Conservation (phyloP, 257 asterid genomes). For the Nicotiana sylvestris region DNA sequence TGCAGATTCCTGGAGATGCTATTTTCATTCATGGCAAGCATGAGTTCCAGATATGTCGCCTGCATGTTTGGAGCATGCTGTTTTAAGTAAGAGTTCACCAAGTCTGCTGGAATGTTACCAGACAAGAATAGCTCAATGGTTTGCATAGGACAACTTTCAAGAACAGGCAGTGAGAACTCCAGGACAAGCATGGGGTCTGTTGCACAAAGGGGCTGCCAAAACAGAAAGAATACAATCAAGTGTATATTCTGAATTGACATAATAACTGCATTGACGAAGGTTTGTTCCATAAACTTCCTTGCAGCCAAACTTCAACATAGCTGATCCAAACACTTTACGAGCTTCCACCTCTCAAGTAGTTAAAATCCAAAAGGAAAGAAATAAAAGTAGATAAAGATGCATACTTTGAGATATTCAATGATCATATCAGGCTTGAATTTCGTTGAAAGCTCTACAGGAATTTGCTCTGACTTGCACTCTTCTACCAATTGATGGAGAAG, state of each 20-base stretch:
- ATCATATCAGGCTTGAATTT: slow-evolving; percentile 96
- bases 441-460: slow-evolving; percentile 63
- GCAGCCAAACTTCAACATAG: neutral
- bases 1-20: slow-evolving; percentile 86
- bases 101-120: slow-evolving; percentile 96
- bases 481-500: slow-evolving; percentile 86
- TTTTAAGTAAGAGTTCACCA: slow-evolving; percentile 86
- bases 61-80: slow-evolving; percentile 96
- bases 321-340: neutral
- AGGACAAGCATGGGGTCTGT: slow-evolving; percentile 92
- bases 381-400: slow-evolving; percentile 22
- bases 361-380: neutral
- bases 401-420: slow-evolving; percentile 85
- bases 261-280: neutral
- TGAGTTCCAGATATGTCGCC: slow-evolving; percentile 88
- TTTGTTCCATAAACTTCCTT: neutral
- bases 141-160: slow-evolving; percentile 86
- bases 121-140: slow-evolving; percentile 90
- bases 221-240: slow-evolving; percentile 9
- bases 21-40: slow-evolving; percentile 85
- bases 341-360: neutral
- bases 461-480: slow-evolving; percentile 74
- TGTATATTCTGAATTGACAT: neutral
- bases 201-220: slow-evolving; percentile 84
- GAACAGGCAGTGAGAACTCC: slow-evolving; percentile 91